Base-by-base conservation (phyloP, 176 grass and related monocot genomes). In the Carex kokanica region DNA sequence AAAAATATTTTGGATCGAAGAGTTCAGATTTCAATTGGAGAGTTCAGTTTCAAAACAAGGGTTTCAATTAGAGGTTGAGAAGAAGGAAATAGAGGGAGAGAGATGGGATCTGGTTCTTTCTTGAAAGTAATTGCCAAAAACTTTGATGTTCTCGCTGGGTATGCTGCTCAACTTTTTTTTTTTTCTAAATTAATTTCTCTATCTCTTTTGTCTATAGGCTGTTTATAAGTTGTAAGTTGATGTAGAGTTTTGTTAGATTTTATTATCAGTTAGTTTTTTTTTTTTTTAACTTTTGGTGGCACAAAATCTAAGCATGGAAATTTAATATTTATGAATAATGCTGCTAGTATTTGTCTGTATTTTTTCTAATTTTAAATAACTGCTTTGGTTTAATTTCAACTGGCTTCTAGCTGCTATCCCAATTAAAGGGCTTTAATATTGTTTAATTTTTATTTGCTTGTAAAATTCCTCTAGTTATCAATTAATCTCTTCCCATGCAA, bases 51-150 rank as follows among this genome's bases (percentile, higher is more conserved):
- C 36, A 10, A 62, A 62, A 17, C 29, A 1, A 24, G 66, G 41
- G 65, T 36, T 29, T 47, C 59, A 56, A 79, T 8, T 34, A 6
- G n/a, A 20, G 56, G 57, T 86, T 67, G 20, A 32, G 13, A 64
- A 49, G 20, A 74, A 24, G 5, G 10, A 70, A 12, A 71, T 31
- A 71, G 45, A 17, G 75, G 27, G 23, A 6, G 62, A 3, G 64
- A 62, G 85, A 97, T 97, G 94, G 88, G 92, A 58, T 97, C 94
- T 83, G 90, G 92, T 83, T 97, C 94, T 89, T 97, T 97, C 81
- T 82, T 97, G 63, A 94, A 92, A 90, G 92, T 97, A 29, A 81
- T 97, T 17, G 92, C 87, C 54, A 94, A 88, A 24, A 97, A 94
- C 85, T 94, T 97, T 75, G 92, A 97, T 78, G 78, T 97, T 71